phyloP scores from a whole-genome alignment of 2,329 filamentous ascomycete genomes.

The Sporothrix pallida region DNA sequence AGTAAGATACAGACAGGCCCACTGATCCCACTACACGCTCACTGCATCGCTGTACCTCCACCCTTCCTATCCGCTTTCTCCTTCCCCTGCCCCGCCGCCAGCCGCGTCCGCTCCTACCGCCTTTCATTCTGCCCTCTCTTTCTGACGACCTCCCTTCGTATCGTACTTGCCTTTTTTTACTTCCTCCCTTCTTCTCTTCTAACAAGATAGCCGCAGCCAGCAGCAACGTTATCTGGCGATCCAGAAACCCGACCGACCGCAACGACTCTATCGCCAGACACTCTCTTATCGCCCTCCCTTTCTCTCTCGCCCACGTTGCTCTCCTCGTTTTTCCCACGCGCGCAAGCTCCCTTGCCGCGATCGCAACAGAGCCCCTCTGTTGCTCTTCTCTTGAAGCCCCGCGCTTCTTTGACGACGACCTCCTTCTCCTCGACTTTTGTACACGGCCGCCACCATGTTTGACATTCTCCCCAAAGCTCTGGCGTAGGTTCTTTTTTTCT shows the following conservation, averaged over 20 bases:
- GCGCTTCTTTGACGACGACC: too few species aligned
- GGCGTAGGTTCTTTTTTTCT: slow-evolving; percentile 32
- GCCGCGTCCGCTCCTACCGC: slow-evolving; percentile 23
- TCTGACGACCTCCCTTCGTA: not conserved
- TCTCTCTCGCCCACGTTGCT: not conserved
- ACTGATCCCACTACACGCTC: not conserved
- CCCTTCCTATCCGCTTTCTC: not conserved
- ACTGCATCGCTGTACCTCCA: not conserved
- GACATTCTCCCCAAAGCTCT: slow-evolving; percentile 37
- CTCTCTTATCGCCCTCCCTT: not conserved
- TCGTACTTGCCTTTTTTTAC: not conserved
- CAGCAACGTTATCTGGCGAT: slow-evolving; percentile 16
- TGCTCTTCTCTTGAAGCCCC: not conserved
- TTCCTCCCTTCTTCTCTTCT: not conserved
- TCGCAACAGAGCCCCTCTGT: not conserved
- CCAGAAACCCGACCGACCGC: too few species aligned
- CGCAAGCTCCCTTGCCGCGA: slow-evolving; percentile 13
- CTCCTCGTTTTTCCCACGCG: not conserved
- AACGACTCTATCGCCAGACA: not conserved
- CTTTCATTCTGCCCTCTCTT: not conserved
- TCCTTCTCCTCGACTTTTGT: not conserved
- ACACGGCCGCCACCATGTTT: slow-evolving; percentile 34
- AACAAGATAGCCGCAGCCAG: not conserved
- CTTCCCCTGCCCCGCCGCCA: slow-evolving; percentile 27
- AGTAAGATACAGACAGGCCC: not conserved